Conservation (phyloP, 139 green algal genomes). For the Limnomonas spitsbergensis region DNA sequence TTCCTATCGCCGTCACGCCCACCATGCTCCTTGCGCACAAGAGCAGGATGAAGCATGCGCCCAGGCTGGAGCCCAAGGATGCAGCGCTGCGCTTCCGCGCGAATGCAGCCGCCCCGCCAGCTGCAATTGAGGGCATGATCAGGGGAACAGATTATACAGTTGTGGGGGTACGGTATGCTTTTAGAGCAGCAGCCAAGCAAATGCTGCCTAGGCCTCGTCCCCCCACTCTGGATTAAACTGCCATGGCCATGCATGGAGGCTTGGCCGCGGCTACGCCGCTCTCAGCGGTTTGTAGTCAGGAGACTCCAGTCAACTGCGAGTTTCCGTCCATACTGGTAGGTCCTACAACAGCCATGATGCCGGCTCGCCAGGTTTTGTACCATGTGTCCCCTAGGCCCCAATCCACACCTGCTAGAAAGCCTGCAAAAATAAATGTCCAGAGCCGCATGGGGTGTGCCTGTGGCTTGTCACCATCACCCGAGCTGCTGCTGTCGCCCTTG, state of each 20-base stretch:
- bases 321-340: not conserved
- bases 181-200: too few relatives aligned
- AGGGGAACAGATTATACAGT: too few relatives aligned
- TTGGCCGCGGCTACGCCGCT: not conserved
- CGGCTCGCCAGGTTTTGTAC: not conserved
- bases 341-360: not conserved
- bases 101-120: not conserved
- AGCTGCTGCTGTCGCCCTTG: not conserved
- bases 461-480: not conserved
- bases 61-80: not conserved
- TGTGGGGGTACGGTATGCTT: too few relatives aligned
- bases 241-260: not conserved
- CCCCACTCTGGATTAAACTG: not conserved
- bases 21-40: not conserved
- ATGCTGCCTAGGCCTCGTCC: too few relatives aligned
- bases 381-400: not conserved
- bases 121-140: not conserved
- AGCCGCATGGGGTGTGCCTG: not conserved
- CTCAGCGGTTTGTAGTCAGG: not conserved
- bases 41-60: not conserved
- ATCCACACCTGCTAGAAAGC: not conserved
- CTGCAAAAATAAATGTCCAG: slow-evolving; percentile 5
- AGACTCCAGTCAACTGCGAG: not conserved
- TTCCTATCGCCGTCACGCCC: not conserved
- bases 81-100: not conserved